phyloP scores from a whole-genome alignment of 1,284 basidiomycete species.

The Heterobasidion parviporum region DNA sequence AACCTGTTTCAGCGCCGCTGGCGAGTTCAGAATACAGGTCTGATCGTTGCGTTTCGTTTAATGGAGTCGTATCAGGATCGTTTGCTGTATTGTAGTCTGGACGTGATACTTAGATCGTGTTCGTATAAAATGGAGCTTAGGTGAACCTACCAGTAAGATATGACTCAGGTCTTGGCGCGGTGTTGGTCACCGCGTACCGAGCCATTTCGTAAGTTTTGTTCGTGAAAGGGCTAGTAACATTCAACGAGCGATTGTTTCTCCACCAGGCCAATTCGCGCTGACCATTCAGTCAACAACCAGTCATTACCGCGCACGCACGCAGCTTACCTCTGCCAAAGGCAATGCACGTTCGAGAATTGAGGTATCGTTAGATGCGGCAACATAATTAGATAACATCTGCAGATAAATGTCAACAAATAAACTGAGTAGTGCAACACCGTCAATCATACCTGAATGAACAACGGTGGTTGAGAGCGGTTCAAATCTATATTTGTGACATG shows the following conservation, averaged over 20 bases:
- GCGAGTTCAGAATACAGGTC: conserved; percentile 87
- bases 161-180: conserved; percentile 85
- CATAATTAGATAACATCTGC: conserved; percentile 64
- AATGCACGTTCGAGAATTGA: conserved; percentile 57
- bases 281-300: background rate
- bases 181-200: conserved; percentile 73
- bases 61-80: conserved; percentile 46
- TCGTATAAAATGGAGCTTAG: background rate
- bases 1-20: conserved; percentile 76
- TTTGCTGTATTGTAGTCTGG: conserved; percentile 74
- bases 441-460: conserved; percentile 64
- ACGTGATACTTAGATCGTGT: background rate
- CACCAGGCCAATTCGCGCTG: conserved; percentile 81
- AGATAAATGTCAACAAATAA: background rate
- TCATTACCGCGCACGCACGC: background rate
- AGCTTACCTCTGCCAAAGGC: conserved; percentile 45
- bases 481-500: conserved; percentile 42
- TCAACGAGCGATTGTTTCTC: conserved; percentile 65
- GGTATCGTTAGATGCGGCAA: conserved; percentile 51
- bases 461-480: conserved; percentile 84
- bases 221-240: conserved; percentile 69
- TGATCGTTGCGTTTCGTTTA: conserved; percentile 54
- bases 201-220: conserved; percentile 59
- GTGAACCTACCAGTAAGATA: conserved; percentile 41
- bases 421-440: background rate